Conservation (phyloP, 148 eudicot genomes). For the Arctostaphylos glauca region DNA sequence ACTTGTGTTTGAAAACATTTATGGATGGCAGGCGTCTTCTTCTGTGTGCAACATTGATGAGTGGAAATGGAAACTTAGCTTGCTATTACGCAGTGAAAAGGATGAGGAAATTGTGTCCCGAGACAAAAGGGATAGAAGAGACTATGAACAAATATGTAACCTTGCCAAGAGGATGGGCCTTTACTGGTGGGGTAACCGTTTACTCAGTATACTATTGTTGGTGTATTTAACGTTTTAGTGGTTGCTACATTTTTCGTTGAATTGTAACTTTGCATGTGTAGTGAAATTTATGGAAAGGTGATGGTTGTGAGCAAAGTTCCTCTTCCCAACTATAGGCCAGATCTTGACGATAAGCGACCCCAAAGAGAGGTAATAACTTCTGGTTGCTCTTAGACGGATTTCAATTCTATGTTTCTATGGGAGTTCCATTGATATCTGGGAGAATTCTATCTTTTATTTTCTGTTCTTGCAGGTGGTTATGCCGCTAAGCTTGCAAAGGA, state of each 20-base stretch:
- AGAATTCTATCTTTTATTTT: slow-evolving; percentile 14
- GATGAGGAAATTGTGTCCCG: slow-evolving; percentile 86
- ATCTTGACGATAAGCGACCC: slow-evolving; percentile 98
- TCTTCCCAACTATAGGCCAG: slow-evolving; percentile 96
- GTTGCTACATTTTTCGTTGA: neutral
- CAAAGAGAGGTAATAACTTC: slow-evolving; percentile 83
- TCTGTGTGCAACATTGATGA: slow-evolving; percentile 95
- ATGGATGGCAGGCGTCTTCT: slow-evolving; percentile 69
- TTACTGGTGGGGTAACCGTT: slow-evolving; percentile 56
- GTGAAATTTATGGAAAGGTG: slow-evolving; percentile 91
- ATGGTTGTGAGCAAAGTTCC: slow-evolving; percentile 96
- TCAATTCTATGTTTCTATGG: slow-evolving; percentile 3
- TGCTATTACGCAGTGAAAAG: slow-evolving; percentile 70
- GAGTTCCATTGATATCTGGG: slow-evolving; percentile 6
- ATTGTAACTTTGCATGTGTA: slow-evolving; percentile 18
- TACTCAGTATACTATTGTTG: neutral
- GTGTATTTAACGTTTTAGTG: slow-evolving; percentile 6
- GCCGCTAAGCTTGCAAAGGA: slow-evolving; percentile 92
- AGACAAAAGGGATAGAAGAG: slow-evolving; percentile 93
- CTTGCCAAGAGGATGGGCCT: slow-evolving; percentile 94
- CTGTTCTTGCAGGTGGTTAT: slow-evolving; percentile 66
- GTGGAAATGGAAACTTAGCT: slow-evolving; percentile 98
- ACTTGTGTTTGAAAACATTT: neutral
- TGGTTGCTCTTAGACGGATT: neutral
- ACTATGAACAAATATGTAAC: slow-evolving; percentile 85